Percentiles rank a stretch among this genome's conserved stretches.
Conservation (phyloP, 202 grass and related monocot species). For the Setaria italica region DNA sequence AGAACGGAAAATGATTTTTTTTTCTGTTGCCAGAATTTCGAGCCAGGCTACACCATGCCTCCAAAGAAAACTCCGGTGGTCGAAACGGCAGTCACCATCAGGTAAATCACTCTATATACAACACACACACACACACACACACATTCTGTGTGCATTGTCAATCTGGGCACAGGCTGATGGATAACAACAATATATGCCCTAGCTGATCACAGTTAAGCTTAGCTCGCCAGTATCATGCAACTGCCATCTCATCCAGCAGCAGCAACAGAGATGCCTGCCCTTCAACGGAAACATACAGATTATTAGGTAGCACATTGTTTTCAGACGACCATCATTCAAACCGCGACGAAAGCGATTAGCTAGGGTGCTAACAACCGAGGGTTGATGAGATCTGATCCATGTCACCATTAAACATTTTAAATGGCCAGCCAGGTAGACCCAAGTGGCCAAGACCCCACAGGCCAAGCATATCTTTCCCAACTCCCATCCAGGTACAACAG, state of each 20-base stretch:
- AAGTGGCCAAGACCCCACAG: neutral
- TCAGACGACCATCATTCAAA: conserved; percentile 36
- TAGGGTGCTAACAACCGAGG: conserved; percentile 45
- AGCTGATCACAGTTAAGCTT: conserved; percentile 21
- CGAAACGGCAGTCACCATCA: conserved; percentile 64
- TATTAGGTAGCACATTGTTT: conserved; percentile 57
- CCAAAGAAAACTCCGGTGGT: conserved; percentile 68
- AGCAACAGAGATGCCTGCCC: conserved; percentile 28
- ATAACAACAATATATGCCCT: neutral
- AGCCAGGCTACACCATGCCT: conserved; percentile 70
- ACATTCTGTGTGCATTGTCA: conserved; percentile 36
- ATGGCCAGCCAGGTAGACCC: conserved; percentile 42
- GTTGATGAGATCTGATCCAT: conserved; percentile 32
- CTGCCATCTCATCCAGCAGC: conserved; percentile 38
- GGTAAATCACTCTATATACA: conserved; percentile 36
- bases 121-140: too few relatives aligned
- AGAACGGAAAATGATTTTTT: conserved; percentile 4
- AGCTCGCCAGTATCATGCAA: conserved; percentile 37
- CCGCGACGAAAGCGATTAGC: conserved; percentile 13
- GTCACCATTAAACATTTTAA: conserved; percentile 37
- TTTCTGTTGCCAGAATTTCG: conserved; percentile 67
- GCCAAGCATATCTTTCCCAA: conserved; percentile 33
- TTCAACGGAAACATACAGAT: conserved; percentile 37
- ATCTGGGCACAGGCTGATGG: conserved; percentile 12
- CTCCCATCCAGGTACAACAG: conserved; percentile 33